These are phyloP conservation scores for Striga hermonthica DNA, from an alignment of 305 asterid species.

Conservation along the genomic window DNA sequence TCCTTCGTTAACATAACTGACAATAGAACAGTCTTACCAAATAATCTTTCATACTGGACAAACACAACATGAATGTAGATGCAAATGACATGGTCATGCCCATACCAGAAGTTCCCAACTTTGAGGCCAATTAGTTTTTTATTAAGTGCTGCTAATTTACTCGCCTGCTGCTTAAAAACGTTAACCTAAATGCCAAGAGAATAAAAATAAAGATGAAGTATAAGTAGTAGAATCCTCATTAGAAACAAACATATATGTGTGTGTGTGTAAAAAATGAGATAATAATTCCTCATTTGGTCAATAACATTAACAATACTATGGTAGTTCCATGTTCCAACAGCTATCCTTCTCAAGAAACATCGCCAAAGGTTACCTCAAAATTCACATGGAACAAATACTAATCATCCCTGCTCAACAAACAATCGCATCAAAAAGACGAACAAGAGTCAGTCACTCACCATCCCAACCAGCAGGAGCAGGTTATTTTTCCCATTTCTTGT, in stretches of 20 bases:
- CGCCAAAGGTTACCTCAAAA: too few species aligned
- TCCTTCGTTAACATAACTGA: conserved; percentile 86
- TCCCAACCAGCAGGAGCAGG: conserved; percentile 98
- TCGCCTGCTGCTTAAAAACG: conserved; percentile 84
- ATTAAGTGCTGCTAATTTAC: conserved; percentile 76
- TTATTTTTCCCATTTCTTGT: conserved; percentile 88
- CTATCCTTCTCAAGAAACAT: too few species aligned
- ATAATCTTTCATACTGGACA: conserved; percentile 25
- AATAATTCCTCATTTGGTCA: too few species aligned
- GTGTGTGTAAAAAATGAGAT: too few species aligned
- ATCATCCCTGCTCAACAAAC: too few species aligned
- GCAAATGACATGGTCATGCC: conserved; percentile 28
- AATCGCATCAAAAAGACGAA: too few species aligned
- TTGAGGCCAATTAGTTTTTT: conserved; percentile 74
- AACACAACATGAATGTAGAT: conserved; percentile 20
- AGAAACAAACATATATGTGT: too few species aligned
- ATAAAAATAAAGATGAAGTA: conserved; percentile 23
- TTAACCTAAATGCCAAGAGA: conserved; percentile 59
- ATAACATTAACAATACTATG: too few species aligned
- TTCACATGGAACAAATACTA: too few species aligned
- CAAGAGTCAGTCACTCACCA: conserved; percentile 45
- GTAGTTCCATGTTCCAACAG: too few species aligned
- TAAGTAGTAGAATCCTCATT: conserved; percentile 12
- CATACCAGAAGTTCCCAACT: conserved; percentile 96
- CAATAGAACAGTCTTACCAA: conserved; percentile 26